phyloP scores from a whole-genome alignment of 345 rosid genomes.

The Ceriops zippeliana region DNA sequence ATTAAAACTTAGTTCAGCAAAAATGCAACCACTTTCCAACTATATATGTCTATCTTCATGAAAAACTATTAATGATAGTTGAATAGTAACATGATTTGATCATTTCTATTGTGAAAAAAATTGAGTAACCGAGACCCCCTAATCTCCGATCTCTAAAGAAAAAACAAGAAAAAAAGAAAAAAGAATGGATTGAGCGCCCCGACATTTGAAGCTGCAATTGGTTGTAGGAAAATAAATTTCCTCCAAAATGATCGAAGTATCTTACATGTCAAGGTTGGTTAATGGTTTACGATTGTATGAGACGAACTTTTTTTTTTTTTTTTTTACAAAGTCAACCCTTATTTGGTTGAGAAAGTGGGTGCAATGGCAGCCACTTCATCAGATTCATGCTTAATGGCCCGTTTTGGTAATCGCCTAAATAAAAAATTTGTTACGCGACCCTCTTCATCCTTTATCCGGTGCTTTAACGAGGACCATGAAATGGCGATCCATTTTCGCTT shows the following conservation, averaged over 20 bases:
- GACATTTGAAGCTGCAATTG: slow-evolving; percentile 1
- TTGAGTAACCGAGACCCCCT: too few relatives aligned
- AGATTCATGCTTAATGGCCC: neutral
- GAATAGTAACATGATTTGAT: too few relatives aligned
- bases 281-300: too few relatives aligned
- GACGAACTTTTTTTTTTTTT: too few relatives aligned
- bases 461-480: neutral
- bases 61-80: too few relatives aligned
- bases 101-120: neutral
- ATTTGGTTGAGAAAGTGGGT: neutral
- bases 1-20: too few relatives aligned
- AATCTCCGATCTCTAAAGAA: too few relatives aligned
- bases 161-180: too few relatives aligned
- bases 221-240: slow-evolving; percentile 1
- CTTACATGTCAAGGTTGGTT: too few relatives aligned
- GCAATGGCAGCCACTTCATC: neutral
- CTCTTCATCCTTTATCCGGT: neutral
- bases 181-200: too few relatives aligned
- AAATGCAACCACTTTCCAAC: too few relatives aligned
- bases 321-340: neutral
- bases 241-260: neutral
- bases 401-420: neutral
- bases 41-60: too few relatives aligned
- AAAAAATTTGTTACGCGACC: neutral
- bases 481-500: slow-evolving; percentile 4